A percentile compares a stretch with the other conserved stretches of the same genome.
These are phyloP conservation scores for Alternaria incomplexa DNA, from an alignment of 2,329 filamentous ascomycete species.

Conservation along the genomic window DNA sequence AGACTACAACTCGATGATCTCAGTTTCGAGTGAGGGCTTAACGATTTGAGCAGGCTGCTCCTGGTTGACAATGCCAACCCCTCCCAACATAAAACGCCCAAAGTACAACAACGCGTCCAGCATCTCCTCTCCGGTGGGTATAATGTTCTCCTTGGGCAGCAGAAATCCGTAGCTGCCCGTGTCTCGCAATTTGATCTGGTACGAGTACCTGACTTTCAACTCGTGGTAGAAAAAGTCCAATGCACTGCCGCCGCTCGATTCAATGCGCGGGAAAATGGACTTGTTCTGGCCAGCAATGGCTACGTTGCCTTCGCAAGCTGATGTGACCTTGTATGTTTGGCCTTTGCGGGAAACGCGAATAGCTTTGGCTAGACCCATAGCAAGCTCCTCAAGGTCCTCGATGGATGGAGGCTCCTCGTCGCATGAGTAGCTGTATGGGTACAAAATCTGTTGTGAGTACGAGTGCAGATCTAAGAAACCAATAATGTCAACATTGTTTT, in stretches of 20 bases:
- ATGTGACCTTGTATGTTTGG: conserved; percentile 69
- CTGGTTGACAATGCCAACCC: conserved; percentile 39
- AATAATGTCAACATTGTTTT: conserved; percentile 75
- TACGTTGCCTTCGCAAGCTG: conserved; percentile 84
- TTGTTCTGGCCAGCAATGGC: conserved; percentile 44
- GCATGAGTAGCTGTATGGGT: conserved; percentile 90
- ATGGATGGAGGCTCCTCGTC: conserved; percentile 76
- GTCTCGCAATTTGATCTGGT: conserved; percentile 93
- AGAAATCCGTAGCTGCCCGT: conserved; percentile 94
- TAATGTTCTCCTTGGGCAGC: conserved; percentile 82
- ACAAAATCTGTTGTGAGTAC: conserved; percentile 93
- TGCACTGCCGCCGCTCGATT: conserved; percentile 80
- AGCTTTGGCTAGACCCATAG: conserved; percentile 83
- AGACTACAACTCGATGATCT: conserved; percentile 9
- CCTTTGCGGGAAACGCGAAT: conserved; percentile 82
- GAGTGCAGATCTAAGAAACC: conserved; percentile 90
- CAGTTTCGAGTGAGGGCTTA: not conserved
- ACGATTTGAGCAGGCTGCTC: not conserved
- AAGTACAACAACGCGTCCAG: conserved; percentile 84
- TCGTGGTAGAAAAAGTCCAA: conserved; percentile 97
- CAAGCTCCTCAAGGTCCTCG: conserved; percentile 91
- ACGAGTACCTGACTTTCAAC: conserved; percentile 79
- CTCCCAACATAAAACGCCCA: conserved; percentile 73
- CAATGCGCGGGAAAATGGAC: conserved; percentile 62
- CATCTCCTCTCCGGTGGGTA: conserved; percentile 88